These are phyloP conservation scores for Volvox africanus DNA, from an alignment of 139 green algal species.

Conservation along the genomic window DNA sequence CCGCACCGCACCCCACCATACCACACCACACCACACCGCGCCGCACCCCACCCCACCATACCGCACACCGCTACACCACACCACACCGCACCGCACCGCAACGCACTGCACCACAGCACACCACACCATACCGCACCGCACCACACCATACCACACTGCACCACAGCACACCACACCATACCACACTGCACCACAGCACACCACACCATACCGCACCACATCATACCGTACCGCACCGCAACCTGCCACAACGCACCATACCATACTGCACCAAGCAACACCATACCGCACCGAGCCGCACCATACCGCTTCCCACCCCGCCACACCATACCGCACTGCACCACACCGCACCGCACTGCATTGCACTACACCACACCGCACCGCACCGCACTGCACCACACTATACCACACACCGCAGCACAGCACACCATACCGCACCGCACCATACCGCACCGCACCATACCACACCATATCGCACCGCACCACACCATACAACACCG, in stretches of 20 bases:
- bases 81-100: background rate
- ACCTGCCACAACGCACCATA: no score
- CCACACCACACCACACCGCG: no score
- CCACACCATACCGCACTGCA: conserved; percentile 3
- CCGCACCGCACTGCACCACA: background rate
- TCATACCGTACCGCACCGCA: background rate
- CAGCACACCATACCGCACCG: background rate
- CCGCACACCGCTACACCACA: background rate
- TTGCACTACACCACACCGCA: background rate
- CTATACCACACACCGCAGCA: no score
- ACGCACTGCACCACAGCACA: background rate
- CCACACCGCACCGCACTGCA: no score
- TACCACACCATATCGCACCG: no score
- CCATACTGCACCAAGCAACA: background rate
- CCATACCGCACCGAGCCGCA: background rate
- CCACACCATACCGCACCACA: background rate
- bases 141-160: no score
- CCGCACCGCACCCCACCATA: background rate
- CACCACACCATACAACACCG: background rate
- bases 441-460: conserved; percentile 17
- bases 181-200: background rate
- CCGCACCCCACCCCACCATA: no score
- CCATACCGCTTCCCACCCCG: background rate
- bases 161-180: no score
- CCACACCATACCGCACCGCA: no score